Base-by-base conservation (phyloP, 2,329 filamentous ascomycete genomes). In the Beauveria asiatica region DNA sequence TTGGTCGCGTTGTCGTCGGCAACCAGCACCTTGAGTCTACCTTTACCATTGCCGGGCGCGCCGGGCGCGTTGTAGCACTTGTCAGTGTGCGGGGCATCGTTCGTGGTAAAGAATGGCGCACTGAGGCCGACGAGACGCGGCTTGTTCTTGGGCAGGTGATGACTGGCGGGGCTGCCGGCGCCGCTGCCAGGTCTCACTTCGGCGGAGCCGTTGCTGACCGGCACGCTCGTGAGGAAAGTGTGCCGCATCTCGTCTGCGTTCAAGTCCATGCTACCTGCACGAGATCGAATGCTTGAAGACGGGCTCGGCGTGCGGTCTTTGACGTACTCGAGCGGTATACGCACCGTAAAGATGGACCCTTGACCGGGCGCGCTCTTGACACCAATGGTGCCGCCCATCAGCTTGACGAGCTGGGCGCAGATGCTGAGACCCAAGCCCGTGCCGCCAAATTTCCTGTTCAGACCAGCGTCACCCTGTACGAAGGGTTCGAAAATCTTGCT, bases 401-500 rank as follows among this genome's bases (percentile, higher is more conserved):
- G 76, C n/a, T 79, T 84, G 3, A 91, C 89, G 44, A 97, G 77
- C 70, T 97, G 92, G 23, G 90, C 87, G 74, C 91, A 96, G 67
- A 97, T 97, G 69, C 89, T 93, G 59, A 97, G 73, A 1, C 92
- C 92, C 1, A 96, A 77, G 5, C 92, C 92, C 0, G 92, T 96
- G 17, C 92, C 92, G 21, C 91, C 92, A 68, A 87, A 95, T 69
- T 94, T 95, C 73, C 90, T 94, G 75, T 88, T 95, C n/a, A 97
- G 75, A 0, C 91, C 89, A 1, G 94, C 76, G 69, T 96, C 92
- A n/a, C 89, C 92, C 72, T 97, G 92, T 0, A 96, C 89, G 69
- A 97, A 97, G 0, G 92, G 92, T 70, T 96, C 92, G 70, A 97
- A 97, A 10, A 97, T 90, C 66, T 87, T 87, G 61, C 89, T 79